Conservation (phyloP, 2,329 filamentous ascomycete species). For the Alternaria rosae region DNA sequence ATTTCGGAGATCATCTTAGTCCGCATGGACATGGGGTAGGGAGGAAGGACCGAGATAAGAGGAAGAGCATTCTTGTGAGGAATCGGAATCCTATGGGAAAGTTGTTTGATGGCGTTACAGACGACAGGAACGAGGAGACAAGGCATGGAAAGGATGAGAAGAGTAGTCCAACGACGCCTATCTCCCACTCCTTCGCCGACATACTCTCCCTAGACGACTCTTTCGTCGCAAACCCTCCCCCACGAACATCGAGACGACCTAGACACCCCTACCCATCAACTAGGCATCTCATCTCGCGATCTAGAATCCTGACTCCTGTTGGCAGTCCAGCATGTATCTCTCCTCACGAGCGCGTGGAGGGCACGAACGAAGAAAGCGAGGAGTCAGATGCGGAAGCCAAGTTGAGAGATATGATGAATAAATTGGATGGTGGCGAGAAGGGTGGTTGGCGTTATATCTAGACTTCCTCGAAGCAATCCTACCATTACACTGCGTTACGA, state of each 20-base stretch:
- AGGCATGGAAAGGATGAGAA: background rate
- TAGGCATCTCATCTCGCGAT: constrained; percentile 4
- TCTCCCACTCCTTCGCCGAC: background rate
- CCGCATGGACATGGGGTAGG: background rate
- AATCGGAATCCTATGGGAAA: constrained; percentile 28
- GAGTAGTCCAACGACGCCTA: background rate
- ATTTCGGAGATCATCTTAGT: background rate
- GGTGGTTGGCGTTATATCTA: background rate
- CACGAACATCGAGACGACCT: background rate
- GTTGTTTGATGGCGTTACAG: constrained; percentile 26
- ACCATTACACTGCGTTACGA: background rate
- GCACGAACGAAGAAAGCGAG: background rate
- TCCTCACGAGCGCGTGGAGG: background rate
- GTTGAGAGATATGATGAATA: background rate
- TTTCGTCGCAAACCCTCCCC: background rate
- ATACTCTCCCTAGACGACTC: background rate
- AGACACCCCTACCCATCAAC: constrained; percentile 2
- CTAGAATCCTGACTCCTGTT: background rate
- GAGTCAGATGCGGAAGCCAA: background rate
- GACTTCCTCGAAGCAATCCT: background rate
- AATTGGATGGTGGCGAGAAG: background rate
- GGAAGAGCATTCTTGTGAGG: constrained; percentile 17
- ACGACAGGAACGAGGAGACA: constrained; percentile 1
- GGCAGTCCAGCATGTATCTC: background rate
- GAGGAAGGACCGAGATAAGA: constrained; percentile 10